Evolutionary conservation across 176 grass and related monocot genomes (phyloP), one percentile per base, ranked within the genome.

Genomic region (Carex scoparia): DNA sequence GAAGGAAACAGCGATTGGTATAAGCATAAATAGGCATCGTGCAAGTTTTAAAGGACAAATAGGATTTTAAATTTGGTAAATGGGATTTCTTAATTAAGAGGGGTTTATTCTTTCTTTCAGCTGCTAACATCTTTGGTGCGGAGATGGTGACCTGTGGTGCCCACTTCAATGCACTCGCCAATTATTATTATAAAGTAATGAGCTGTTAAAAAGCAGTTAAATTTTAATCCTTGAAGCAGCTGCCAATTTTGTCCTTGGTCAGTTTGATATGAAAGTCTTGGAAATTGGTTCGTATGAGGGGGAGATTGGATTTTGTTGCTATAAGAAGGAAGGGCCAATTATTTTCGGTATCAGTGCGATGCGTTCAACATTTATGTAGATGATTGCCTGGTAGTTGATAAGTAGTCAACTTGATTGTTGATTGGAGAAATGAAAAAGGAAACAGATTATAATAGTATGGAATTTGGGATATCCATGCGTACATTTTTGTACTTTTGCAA

Each of bases 121-220:
- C 80, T 98, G 67, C 91, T 92, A 62, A 89, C 91, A 61, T 94
- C 91, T 2, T 86, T 98, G 76, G 95, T 94, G 38, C 84, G 92
- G 69, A 93, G 92, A 78, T 94, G 92, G 95, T 93, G 86, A 93
- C 37, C 0, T 70, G 51, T 9, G 11, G 14, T 4, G 7, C 73
- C 73, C 19, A 56, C 28, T 79, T 79, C 30, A 53, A 79, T 35
- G 51, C 31, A 8, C 30, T 57, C 74, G 57, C 6, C 51, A 55
- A 2, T 35, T 35, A 58, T 79, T 57, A 11, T 35, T 10, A 58
- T 79, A 4, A 78, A 32, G 74, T 33, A 78, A 57, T 9, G 11
- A 35, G 51, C 51, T 76, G 23, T 78, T 31, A 56, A 70, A 72
- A 56, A 5, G 27, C 31, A 13, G 49, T 56, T 49, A 55, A 54